These are phyloP conservation scores for Leishmania lainsoni DNA, from an alignment of 208 protist genomes.

Conservation along the genomic window DNA sequence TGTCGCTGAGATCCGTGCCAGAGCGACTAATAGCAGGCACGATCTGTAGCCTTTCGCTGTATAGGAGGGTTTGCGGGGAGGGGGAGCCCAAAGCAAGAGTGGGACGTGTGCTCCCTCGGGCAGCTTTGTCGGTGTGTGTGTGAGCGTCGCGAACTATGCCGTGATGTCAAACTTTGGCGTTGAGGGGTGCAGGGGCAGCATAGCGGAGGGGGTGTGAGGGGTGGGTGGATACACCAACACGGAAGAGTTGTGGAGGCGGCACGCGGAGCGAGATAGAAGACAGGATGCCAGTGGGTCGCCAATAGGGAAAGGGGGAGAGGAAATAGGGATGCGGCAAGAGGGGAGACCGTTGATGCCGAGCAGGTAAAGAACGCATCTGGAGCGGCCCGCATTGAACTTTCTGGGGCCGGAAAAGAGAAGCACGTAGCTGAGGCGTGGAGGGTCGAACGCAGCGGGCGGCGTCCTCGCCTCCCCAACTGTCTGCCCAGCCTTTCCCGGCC, in stretches of 20 bases:
- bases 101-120: background rate
- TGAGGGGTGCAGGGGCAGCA: background rate
- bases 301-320: constrained; percentile 8
- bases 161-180: background rate
- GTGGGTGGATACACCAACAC: background rate
- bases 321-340: background rate
- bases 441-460: background rate
- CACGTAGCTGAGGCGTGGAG: background rate
- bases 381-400: background rate
- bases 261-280: background rate
- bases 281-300: background rate
- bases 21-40: background rate
- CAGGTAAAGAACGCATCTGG: background rate
- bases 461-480: background rate
- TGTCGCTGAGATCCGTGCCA: too few species aligned
- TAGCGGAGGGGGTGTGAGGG: background rate
- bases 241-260: background rate
- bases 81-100: background rate
- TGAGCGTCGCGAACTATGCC: background rate
- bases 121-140: background rate
- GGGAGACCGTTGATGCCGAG: background rate
- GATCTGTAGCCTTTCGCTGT: background rate
- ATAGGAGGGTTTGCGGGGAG: background rate
- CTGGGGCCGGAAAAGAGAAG: background rate
- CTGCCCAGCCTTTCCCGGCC: background rate